phyloP scores from a whole-genome alignment of 305 asterid species.

The Fraxinus latifolia region DNA sequence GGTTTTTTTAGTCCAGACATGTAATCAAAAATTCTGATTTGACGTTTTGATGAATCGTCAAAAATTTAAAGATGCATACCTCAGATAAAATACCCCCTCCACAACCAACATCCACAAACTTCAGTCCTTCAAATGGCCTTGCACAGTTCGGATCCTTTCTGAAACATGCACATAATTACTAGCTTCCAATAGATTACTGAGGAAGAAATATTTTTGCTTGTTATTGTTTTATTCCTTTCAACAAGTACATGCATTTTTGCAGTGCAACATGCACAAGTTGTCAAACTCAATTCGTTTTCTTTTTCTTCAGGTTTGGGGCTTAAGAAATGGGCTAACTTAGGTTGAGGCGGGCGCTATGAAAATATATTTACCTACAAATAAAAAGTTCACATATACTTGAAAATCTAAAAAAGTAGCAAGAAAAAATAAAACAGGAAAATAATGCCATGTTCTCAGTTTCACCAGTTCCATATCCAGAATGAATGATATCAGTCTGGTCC shows the following conservation, averaged over 20 bases:
- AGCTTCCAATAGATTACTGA: slow-evolving; percentile 23
- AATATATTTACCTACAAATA: background rate
- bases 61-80: slow-evolving; percentile 41
- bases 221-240: slow-evolving; percentile 9
- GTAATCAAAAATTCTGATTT: background rate
- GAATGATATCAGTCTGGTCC: no score
- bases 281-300: background rate
- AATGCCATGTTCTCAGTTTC: no score
- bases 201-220: background rate
- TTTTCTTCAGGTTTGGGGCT: background rate
- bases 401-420: background rate
- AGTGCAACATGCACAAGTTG: background rate
- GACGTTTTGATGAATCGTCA: slow-evolving; percentile 7
- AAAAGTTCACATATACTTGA: background rate
- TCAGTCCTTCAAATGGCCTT: slow-evolving; percentile 83
- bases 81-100: slow-evolving; percentile 96
- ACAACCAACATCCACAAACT: slow-evolving; percentile 82
- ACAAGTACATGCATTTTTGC: background rate
- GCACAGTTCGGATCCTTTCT: slow-evolving; percentile 71
- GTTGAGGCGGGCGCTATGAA: background rate
- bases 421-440: background rate
- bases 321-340: background rate
- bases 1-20: background rate
- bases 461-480: no score
- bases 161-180: slow-evolving; percentile 28